Conservation (phyloP, 2,329 filamentous ascomycete species). For the Phaeosphaeriaceae sp. region DNA sequence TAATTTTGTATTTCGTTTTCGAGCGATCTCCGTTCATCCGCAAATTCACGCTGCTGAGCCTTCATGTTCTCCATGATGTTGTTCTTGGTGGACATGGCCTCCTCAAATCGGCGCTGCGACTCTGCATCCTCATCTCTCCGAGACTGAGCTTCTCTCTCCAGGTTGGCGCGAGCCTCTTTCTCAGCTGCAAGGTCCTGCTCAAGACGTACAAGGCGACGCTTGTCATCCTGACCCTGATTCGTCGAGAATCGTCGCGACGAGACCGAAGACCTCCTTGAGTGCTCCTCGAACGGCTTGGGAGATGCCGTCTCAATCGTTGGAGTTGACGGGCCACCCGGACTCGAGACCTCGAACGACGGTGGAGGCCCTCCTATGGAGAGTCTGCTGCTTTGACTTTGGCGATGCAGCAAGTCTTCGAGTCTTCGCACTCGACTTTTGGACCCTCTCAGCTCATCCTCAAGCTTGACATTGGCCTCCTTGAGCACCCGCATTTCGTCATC, state of each 20-base stretch:
- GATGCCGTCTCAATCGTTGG: constrained; percentile 44
- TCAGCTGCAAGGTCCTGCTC: constrained; percentile 81
- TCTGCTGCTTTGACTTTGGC: constrained; percentile 69
- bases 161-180: constrained; percentile 68
- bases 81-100: constrained; percentile 89
- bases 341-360: constrained; percentile 42
- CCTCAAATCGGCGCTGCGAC: constrained; percentile 75
- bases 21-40: constrained; percentile 81
- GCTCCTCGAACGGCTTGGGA: constrained; percentile 49
- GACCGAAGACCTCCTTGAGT: constrained; percentile 65
- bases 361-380: constrained; percentile 59
- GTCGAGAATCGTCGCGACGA: constrained; percentile 68
- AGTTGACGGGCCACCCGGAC: constrained; percentile 45
- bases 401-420: constrained; percentile 89
- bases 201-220: constrained; percentile 69
- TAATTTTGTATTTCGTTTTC: constrained; percentile 80
- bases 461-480: constrained; percentile 63
- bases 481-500: constrained; percentile 75
- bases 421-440: constrained; percentile 93
- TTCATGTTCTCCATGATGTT: constrained; percentile 96
- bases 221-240: constrained; percentile 66
- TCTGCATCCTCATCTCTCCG: constrained; percentile 63
- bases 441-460: constrained; percentile 71
- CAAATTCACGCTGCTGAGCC: constrained; percentile 85
- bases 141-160: constrained; percentile 74